Evolutionary conservation across 257 asterid species (phyloP).

Genomic region (Anisodus tanguticus): DNA sequence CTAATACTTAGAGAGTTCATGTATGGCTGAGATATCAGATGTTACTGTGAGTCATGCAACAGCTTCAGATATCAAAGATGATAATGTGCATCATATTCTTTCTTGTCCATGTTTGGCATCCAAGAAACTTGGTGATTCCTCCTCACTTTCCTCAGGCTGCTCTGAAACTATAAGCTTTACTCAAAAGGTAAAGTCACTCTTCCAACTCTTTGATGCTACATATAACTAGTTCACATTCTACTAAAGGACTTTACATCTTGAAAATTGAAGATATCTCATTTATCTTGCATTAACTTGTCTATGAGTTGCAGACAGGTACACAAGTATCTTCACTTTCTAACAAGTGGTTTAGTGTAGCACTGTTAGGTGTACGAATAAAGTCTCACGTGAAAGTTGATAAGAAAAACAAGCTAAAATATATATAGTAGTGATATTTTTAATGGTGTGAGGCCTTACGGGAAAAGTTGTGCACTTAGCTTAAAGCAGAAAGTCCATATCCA

Average conservation of each 20-base stretch:
- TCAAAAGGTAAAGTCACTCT: constrained; percentile 13
- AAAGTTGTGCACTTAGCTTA: neutral
- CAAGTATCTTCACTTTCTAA: neutral
- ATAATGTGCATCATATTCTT: neutral
- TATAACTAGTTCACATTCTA: neutral
- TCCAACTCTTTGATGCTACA: neutral
- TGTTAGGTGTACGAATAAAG: neutral
- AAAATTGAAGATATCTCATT: neutral
- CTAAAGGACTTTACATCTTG: neutral
- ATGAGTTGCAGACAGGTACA: neutral
- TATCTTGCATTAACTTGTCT: neutral
- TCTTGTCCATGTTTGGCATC: constrained; percentile 15
- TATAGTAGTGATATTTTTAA: neutral
- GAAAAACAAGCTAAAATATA: neutral
- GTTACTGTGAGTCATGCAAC: neutral
- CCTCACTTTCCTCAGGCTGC: neutral
- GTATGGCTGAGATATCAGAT: neutral
- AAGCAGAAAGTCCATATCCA: neutral
- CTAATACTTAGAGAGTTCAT: neutral
- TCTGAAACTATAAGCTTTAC: neutral
- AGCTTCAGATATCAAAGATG: neutral
- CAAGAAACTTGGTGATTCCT: neutral
- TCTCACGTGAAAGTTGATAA: neutral
- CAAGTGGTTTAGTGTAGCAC: neutral
- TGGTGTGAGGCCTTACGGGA: neutral